Percentiles rank a stretch among this genome's conserved stretches.
These are phyloP conservation scores for Zasmidium cellare DNA, from an alignment of 2,329 filamentous ascomycete species.

Conservation along the genomic window DNA sequence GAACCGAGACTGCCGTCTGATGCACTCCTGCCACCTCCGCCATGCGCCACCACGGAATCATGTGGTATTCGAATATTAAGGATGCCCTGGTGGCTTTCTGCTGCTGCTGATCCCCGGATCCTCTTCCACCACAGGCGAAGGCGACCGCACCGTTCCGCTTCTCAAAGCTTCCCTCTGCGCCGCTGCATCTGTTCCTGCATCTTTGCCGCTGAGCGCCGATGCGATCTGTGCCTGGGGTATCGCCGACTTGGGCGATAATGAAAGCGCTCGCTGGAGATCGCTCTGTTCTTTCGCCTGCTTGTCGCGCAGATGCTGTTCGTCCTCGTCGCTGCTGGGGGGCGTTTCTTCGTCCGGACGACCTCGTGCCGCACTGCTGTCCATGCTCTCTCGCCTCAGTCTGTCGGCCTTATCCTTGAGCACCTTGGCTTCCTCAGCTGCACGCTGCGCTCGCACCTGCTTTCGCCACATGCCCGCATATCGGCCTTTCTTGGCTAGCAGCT, in stretches of 20 bases:
- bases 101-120: slow-evolving; percentile 1
- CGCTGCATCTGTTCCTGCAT: slow-evolving; percentile 27
- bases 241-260: slow-evolving; percentile 25
- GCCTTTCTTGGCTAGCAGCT: slow-evolving; percentile 49
- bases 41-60: too few relatives aligned
- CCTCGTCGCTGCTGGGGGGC: slow-evolving; percentile 37
- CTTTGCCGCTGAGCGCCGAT: slow-evolving; percentile 19
- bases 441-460: slow-evolving; percentile 53
- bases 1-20: not conserved
- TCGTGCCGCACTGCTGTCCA: slow-evolving; percentile 40
- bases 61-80: slow-evolving; percentile 9
- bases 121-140: slow-evolving; percentile 31
- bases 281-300: slow-evolving; percentile 13
- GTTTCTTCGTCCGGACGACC: slow-evolving; percentile 22
- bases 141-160: slow-evolving; percentile 31
- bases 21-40: not conserved
- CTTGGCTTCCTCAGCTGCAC: slow-evolving; percentile 51
- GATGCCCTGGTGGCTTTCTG: slow-evolving; percentile 26
- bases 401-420: slow-evolving; percentile 53
- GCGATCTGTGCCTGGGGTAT: slow-evolving; percentile 29
- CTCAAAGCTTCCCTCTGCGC: slow-evolving; percentile 28
- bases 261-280: slow-evolving; percentile 27
- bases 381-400: slow-evolving; percentile 48
- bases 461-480: slow-evolving; percentile 54
- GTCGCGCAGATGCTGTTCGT: slow-evolving; percentile 27